Base-by-base conservation (phyloP, 2,329 filamentous ascomycete species). In the Akanthomyces dipterigenus region DNA sequence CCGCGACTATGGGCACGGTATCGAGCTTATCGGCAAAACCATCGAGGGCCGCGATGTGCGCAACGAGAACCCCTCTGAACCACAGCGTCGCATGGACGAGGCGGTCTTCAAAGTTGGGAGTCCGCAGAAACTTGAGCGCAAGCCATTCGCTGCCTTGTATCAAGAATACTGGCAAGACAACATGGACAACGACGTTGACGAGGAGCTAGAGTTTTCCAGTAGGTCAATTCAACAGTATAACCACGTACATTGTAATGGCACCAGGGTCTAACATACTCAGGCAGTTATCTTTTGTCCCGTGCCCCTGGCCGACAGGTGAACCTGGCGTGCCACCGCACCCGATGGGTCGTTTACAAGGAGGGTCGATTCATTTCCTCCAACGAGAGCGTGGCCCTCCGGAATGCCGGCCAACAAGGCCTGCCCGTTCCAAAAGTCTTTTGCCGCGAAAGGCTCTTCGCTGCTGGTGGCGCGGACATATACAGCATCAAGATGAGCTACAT, bases 401-500 rank as follows among this genome's bases (percentile, higher is more conserved):
- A 50, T 45, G 60, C 60, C 20, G 45, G 36, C 12, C 26, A 36
- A 16, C 51, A 56, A 9, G 60, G 60, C 20, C 26, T 61, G 3
- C 60, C 60, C 2, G 60, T 61, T 12, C 60, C 60, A 3, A 34
- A 46, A 20, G 31, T 61, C 18, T 61, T 56, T 43, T 55, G 53
- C 36, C 60, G 53, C n/a, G 60, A 61, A 38, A 50, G 26, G 24
- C 34, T 56, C 24, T 55, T 56, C 24, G 36, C 50, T 34, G 12
- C 5, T 5, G 36, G 45, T 5, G 53, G 49, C 18, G 40, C 42
- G 20, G 53, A 55, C 36, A 26, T 50, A n/a, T 55, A 50, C 51
- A 56, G 51, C 20, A 56, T 61, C 43, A 55, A 55, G 12, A 61
- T 61, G 60, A 55, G 53, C 43, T 61, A 50, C 60, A 56, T 61